Conservation (phyloP, 2,329 filamentous ascomycete genomes). For the Orbilia ellipsospora region DNA sequence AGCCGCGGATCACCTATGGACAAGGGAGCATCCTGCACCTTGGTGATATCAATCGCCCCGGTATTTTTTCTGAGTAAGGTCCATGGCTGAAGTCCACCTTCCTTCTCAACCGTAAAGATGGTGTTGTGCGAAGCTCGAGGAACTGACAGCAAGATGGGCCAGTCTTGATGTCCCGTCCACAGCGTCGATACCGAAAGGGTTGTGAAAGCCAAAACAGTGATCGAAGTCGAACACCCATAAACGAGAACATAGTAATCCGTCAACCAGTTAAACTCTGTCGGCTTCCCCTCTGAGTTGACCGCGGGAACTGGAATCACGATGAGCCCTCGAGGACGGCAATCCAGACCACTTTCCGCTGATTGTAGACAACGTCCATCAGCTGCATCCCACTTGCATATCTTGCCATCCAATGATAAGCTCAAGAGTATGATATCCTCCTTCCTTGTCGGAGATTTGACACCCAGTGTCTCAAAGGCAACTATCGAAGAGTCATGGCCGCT, state of each 20-base stretch:
- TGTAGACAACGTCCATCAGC: conserved; percentile 57
- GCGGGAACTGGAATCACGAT: conserved; percentile 39
- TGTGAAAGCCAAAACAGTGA: conserved; percentile 57
- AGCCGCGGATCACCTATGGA: conserved; percentile 45
- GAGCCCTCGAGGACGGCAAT: conserved; percentile 55
- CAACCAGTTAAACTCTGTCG: conserved; percentile 47
- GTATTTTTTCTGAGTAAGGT: conserved; percentile 48
- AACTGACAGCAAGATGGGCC: conserved; percentile 56
- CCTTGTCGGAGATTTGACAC: conserved; percentile 38
- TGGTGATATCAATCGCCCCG: conserved; percentile 34
- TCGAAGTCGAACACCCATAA: conserved; percentile 57
- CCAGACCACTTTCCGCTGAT: conserved; percentile 39
- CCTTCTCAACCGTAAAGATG: conserved; percentile 55
- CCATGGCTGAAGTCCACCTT: conserved; percentile 56
- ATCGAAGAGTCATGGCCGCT: conserved; percentile 56
- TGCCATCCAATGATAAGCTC: conserved; percentile 54
- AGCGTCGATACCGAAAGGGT: conserved; percentile 56
- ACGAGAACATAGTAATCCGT: conserved; percentile 56
- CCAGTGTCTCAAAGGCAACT: conserved; percentile 54
- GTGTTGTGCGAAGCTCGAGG: conserved; percentile 50
- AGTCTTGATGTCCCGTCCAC: conserved; percentile 58
- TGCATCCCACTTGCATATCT: conserved; percentile 57
- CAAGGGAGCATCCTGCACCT: conserved; percentile 52
- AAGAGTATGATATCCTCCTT: conserved; percentile 54
- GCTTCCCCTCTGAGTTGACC: conserved; percentile 33